Percentiles rank a stretch among this genome's conserved stretches.
Conservation (phyloP, 495 filamentous ascomycete genomes). For the Immersiella caudata region DNA sequence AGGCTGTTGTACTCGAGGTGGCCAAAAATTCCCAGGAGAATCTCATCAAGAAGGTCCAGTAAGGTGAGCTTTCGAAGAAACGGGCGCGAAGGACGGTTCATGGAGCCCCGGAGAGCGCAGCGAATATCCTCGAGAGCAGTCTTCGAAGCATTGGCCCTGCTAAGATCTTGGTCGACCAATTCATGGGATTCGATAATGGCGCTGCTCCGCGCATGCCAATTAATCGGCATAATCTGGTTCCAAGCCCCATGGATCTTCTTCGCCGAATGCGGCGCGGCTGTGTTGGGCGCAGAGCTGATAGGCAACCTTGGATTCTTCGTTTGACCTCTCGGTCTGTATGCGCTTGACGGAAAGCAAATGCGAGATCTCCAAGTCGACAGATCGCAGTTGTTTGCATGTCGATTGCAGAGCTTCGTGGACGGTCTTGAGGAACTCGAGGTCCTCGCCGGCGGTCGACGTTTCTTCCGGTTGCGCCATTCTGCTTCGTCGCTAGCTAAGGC, state of each 20-base stretch:
- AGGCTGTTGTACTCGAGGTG: not conserved
- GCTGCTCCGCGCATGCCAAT: not conserved
- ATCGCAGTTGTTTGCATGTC: not conserved
- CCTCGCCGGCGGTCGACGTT: not conserved
- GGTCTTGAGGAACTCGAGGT: not conserved
- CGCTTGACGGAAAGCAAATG: not conserved
- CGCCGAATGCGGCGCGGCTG: not conserved
- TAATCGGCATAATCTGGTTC: not conserved
- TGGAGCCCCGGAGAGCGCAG: not conserved
- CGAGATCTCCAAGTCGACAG: not conserved
- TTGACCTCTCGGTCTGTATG: not conserved
- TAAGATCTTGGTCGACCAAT: not conserved
- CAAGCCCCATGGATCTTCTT: not conserved
- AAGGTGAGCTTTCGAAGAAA: conserved; percentile 8
- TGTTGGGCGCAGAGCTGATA: not conserved
- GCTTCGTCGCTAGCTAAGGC: no score
- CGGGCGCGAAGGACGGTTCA: conserved; percentile 16
- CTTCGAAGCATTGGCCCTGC: conserved; percentile 10
- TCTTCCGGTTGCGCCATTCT: not conserved
- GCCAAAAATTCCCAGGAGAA: conserved; percentile 21
- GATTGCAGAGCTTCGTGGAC: not conserved
- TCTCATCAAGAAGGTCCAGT: conserved; percentile 21
- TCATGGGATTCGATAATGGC: not conserved
- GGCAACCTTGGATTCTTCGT: not conserved
- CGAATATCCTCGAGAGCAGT: not conserved